phyloP scores from a whole-genome alignment of 371 early-diverging fungal genomes.

The Dichotomocladium elegans region DNA sequence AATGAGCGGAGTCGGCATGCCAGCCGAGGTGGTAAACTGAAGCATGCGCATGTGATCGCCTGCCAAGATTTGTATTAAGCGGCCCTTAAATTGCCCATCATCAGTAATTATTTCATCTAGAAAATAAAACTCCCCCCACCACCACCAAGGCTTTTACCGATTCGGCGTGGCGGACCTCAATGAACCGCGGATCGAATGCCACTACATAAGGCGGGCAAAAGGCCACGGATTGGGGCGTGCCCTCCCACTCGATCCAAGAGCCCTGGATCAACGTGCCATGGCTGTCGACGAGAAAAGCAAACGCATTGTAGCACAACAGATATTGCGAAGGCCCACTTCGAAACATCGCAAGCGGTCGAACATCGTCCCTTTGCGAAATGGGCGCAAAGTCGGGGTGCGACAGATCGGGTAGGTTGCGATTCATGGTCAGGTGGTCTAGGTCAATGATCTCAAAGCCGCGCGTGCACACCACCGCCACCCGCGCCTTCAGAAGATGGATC shows the following conservation, averaged over 20 bases:
- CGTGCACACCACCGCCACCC: constrained; percentile 81
- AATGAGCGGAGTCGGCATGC: constrained; percentile 16
- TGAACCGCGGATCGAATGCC: constrained; percentile 78
- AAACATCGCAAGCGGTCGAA: constrained; percentile 77
- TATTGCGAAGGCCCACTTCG: constrained; percentile 64
- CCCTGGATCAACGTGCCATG: constrained; percentile 19
- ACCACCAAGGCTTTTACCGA: no score
- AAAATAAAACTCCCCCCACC: not conserved
- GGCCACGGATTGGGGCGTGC: constrained; percentile 54
- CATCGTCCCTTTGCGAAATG: constrained; percentile 8
- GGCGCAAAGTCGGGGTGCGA: constrained; percentile 15
- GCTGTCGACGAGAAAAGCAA: constrained; percentile 82
- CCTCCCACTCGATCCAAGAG: constrained; percentile 41
- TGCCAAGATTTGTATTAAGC: constrained; percentile 26
- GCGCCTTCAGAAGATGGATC: constrained; percentile 77
- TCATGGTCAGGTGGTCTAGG: constrained; percentile 65
- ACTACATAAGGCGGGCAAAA: constrained; percentile 73
- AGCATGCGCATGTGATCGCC: constrained; percentile 25
- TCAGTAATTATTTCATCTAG: not conserved
- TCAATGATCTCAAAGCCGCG: constrained; percentile 94
- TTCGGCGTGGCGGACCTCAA: constrained; percentile 79
- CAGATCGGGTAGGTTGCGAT: constrained; percentile 28
- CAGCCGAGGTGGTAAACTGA: constrained; percentile 11
- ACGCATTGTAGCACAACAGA: constrained; percentile 84
- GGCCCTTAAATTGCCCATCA: constrained; percentile 14